A percentile compares a stretch with the other conserved stretches of the same genome.
Evolutionary conservation across 2,329 filamentous ascomycete genomes (phyloP).

Genomic region (Chrysosporium keratinophilum): DNA sequence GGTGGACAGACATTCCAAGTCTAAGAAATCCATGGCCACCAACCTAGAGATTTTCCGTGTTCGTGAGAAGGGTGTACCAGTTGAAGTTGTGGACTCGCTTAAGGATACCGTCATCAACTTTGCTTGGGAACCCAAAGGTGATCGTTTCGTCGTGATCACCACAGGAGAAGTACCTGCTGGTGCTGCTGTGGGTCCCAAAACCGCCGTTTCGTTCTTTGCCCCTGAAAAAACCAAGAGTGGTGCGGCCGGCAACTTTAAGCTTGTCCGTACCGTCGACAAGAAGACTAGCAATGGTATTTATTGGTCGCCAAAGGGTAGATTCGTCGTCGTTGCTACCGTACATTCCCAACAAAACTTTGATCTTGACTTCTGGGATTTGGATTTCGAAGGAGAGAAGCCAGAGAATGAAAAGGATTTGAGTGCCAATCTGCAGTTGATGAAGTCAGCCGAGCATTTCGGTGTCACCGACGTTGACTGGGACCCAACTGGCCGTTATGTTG

Average conservation of each 20-base stretch:
- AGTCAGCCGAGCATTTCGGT: conserved; percentile 88
- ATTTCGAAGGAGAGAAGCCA: conserved; percentile 94
- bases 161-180: conserved; percentile 71
- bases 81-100: conserved; percentile 93
- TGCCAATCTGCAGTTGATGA: conserved; percentile 91
- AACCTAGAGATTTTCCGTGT: conserved; percentile 98
- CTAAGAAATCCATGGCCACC: conserved; percentile 93
- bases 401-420: conserved; percentile 88
- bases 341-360: conserved; percentile 89
- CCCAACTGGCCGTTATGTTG: conserved; percentile 86
- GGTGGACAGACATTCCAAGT: conserved; percentile 97
- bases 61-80: conserved; percentile 92
- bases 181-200: conserved; percentile 82
- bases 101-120: conserved; percentile 99
- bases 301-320: conserved; percentile 93
- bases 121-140: conserved; percentile 96
- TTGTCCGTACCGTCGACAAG: conserved; percentile 89
- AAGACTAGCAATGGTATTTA: conserved; percentile 99
- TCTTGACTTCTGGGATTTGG: conserved; percentile 93
- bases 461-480: conserved; percentile 98
- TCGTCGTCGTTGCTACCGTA: conserved; percentile 88
- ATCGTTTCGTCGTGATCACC: conserved; percentile 94
- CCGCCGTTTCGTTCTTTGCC: conserved; percentile 88
- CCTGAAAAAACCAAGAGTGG: conserved; percentile 85
- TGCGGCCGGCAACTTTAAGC: conserved; percentile 84